Evolutionary conservation across 2,329 filamentous ascomycete genomes (phyloP), one percentile per base, ranked within the genome.

Genomic region (Cordyceps farinosa): DNA sequence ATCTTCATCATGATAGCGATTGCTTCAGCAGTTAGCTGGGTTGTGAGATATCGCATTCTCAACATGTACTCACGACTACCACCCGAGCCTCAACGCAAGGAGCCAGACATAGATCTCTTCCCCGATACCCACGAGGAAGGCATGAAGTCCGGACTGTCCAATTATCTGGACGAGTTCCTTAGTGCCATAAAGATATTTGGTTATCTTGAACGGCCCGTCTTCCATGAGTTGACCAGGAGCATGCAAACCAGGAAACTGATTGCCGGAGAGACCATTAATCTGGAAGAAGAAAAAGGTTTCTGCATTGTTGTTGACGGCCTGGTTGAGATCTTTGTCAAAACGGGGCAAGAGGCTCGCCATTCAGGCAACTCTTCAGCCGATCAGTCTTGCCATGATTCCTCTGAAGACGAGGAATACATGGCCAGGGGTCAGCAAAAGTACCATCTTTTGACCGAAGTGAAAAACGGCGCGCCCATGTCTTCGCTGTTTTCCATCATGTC

Each of bases 151-250:
- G 95, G 94, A 0, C 81, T 99, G 51, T 88, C 92, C n/a, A 99
- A 93, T 73, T 99, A 99, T 70, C 82, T 99, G 32, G 95, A 99
- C 76, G 96, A 99, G 75, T 99, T 99, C 70, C 80, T 99, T 29
- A 98, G 93, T 73, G 95, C 96, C 36, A 99, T 99, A 79, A 99
- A 98, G 76, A 95, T 99, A 64, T 99, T 99, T 77, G 95, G 95
- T 9, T 99, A 98, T 72, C 81, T 99, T 50, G 95, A 99, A 74
- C 87, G 95, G 32, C 92, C 95, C 0, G 95, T 99, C 48, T 99
- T 99, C 72, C 96, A 99, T 72, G 95, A 99, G 77, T 84, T 99
- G 69, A 99, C 95, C 0, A 84, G 95, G 65, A 97, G 93, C 64
- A 99, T 99, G 95, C 95, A 99, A 79, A 99, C 96, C 27, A 84